Percentiles rank a stretch among this genome's conserved stretches.
Evolutionary conservation across 1,284 basidiomycete species (phyloP).

Genomic region (Apiotrichum porosum): DNA sequence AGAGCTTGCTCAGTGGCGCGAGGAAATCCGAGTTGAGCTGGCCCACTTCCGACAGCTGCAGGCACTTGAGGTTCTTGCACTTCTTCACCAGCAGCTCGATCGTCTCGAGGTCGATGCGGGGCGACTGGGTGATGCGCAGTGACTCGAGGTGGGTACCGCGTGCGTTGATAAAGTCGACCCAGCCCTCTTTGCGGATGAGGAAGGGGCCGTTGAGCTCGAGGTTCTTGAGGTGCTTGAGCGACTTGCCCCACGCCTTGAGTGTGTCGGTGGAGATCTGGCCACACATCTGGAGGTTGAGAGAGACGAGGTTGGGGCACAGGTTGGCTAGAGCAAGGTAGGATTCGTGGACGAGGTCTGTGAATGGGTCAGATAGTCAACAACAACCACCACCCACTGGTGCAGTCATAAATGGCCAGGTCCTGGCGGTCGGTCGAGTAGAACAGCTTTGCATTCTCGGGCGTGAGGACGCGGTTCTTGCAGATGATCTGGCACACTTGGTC

Average conservation of each 20-base stretch:
- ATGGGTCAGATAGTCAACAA: not conserved
- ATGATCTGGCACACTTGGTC: constrained; percentile 79
- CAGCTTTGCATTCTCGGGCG: constrained; percentile 68
- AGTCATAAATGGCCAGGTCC: constrained; percentile 77
- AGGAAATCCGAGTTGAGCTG: constrained; percentile 64
- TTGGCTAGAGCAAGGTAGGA: constrained; percentile 65
- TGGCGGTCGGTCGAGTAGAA: constrained; percentile 74
- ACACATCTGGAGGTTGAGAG: constrained; percentile 76
- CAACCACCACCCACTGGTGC: constrained; percentile 64
- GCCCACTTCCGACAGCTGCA: constrained; percentile 77
- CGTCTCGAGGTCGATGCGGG: constrained; percentile 76
- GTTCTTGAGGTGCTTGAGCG: constrained; percentile 62
- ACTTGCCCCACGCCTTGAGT: constrained; percentile 60
- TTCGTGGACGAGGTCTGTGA: constrained; percentile 62
- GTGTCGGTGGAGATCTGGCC: constrained; percentile 73
- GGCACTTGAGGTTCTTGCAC: constrained; percentile 62
- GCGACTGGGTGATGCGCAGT: constrained; percentile 79
- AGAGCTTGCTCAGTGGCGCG: constrained; percentile 51
- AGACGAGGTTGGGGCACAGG: constrained; percentile 74
- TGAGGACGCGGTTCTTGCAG: constrained; percentile 79
- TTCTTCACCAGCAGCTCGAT: constrained; percentile 59
- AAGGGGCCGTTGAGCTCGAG: constrained; percentile 86
- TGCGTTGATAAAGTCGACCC: constrained; percentile 69
- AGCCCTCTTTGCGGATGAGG: constrained; percentile 69
- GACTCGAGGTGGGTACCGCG: constrained; percentile 60